A percentile compares a stretch with the other conserved stretches of the same genome.
These are phyloP conservation scores for Fusarium poae DNA, from an alignment of 2,329 filamentous ascomycete genomes.

Conservation along the genomic window DNA sequence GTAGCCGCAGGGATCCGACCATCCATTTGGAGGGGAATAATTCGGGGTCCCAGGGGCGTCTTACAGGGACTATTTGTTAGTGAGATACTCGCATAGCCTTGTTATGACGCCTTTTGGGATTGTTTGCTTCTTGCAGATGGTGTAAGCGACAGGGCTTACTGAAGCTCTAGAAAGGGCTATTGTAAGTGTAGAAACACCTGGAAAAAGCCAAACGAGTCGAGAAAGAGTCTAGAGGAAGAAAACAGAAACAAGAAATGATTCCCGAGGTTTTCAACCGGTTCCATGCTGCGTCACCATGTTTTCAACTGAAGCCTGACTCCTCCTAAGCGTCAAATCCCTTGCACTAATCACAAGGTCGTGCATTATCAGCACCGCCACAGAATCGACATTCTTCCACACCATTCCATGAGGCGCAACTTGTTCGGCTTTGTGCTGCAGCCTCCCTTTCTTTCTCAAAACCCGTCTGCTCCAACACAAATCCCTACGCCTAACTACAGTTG, in stretches of 20 bases:
- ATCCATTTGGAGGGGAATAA: slow-evolving; percentile 14
- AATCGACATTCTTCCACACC: slow-evolving; percentile 58
- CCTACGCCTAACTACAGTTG: slow-evolving; percentile 37
- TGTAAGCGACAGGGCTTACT: slow-evolving; percentile 35
- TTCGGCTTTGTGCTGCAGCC: slow-evolving; percentile 50
- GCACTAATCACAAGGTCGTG: slow-evolving; percentile 41
- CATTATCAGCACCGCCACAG: slow-evolving; percentile 57
- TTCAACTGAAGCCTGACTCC: slow-evolving; percentile 15
- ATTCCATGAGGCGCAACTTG: slow-evolving; percentile 59
- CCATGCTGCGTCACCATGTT: slow-evolving; percentile 13
- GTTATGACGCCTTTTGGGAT: slow-evolving; percentile 25
- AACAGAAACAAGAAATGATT: neutral
- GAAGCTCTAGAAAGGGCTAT: neutral
- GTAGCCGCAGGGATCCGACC: slow-evolving; percentile 16
- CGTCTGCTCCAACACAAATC: slow-evolving; percentile 42
- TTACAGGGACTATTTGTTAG: slow-evolving; percentile 41
- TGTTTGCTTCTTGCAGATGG: neutral
- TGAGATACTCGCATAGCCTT: slow-evolving; percentile 45
- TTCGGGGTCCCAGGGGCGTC: slow-evolving; percentile 18
- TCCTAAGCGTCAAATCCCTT: slow-evolving; percentile 13
- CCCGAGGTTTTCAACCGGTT: slow-evolving; percentile 1
- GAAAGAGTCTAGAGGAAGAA: neutral
- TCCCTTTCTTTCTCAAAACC: slow-evolving; percentile 50
- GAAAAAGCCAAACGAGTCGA: slow-evolving; percentile 13
- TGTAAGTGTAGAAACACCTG: slow-evolving; percentile 29